A percentile compares a stretch with the other conserved stretches of the same genome.
These are phyloP conservation scores for Dipteronia sinensis DNA, from an alignment of 345 rosid genomes.

Conservation along the genomic window DNA sequence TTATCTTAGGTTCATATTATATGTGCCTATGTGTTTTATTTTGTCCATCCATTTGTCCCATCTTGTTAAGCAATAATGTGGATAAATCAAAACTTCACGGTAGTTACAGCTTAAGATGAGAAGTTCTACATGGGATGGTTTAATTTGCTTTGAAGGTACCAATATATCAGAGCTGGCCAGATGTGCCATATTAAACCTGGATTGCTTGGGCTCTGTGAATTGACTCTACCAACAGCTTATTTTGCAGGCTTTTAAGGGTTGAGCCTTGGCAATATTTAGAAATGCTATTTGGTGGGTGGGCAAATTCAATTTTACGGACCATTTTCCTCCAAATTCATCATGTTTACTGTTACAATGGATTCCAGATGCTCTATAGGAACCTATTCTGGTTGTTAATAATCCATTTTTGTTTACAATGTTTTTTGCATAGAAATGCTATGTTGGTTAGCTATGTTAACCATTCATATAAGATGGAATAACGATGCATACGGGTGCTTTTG, in stretches of 20 bases:
- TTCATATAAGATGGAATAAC: neutral
- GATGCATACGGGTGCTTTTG: neutral
- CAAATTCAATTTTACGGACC: neutral
- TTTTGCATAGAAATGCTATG: too few species aligned
- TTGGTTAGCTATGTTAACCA: neutral
- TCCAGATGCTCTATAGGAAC: neutral
- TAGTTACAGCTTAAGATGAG: neutral
- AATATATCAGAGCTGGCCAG: neutral
- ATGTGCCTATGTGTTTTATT: neutral
- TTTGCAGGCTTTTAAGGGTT: slow-evolving; percentile 1
- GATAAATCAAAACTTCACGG: neutral
- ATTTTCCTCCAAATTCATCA: neutral
- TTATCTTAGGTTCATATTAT: neutral
- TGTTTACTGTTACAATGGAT: neutral
- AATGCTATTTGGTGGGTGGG: neutral
- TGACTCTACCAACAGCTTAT: neutral
- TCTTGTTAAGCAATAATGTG: neutral
- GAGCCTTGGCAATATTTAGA: neutral
- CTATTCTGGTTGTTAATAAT: too few species aligned
- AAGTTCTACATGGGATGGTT: neutral
- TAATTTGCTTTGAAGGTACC: neutral
- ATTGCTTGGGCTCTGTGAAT: neutral
- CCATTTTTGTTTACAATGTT: too few species aligned
- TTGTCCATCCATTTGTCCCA: neutral
- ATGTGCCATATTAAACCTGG: neutral